phyloP scores from a whole-genome alignment of 1,284 basidiomycete genomes.

The Puccinia coronata region DNA sequence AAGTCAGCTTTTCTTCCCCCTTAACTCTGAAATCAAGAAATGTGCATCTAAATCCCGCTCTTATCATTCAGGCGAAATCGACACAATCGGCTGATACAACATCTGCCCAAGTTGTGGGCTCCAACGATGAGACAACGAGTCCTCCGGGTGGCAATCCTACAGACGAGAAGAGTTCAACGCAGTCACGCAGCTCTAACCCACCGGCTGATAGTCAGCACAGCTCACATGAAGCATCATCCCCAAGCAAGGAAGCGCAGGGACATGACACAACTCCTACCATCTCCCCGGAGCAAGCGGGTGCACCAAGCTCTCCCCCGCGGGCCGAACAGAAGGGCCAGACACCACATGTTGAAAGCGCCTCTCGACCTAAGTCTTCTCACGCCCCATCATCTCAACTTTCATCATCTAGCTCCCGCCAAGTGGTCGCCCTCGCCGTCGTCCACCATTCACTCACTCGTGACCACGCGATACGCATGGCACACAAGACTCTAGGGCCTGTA shows the following conservation, averaged over 20 bases:
- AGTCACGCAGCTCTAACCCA: neutral
- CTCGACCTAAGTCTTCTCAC: neutral
- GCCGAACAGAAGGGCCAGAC: neutral
- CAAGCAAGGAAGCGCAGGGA: neutral
- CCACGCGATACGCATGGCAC: neutral
- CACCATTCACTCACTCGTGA: neutral
- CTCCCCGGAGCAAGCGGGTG: neutral
- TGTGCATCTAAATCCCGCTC: neutral
- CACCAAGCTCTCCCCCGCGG: neutral
- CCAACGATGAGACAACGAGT: neutral
- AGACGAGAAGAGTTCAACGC: neutral
- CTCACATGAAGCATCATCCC: neutral
- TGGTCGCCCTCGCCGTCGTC: neutral
- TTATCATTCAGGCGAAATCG: neutral
- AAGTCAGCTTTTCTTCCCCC: neutral
- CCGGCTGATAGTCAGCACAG: neutral
- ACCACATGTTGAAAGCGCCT: neutral
- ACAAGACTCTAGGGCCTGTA: neutral
- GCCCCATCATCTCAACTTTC: neutral
- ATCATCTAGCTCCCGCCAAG: neutral
- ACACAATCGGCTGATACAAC: too few species aligned
- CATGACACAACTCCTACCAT: neutral
- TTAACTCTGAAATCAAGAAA: neutral
- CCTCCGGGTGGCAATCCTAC: neutral
- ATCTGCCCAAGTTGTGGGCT: neutral